Evolutionary conservation across 1,284 basidiomycete species (phyloP), one percentile per base, ranked within the genome.

Genomic region (Austroboletus niveus): DNA sequence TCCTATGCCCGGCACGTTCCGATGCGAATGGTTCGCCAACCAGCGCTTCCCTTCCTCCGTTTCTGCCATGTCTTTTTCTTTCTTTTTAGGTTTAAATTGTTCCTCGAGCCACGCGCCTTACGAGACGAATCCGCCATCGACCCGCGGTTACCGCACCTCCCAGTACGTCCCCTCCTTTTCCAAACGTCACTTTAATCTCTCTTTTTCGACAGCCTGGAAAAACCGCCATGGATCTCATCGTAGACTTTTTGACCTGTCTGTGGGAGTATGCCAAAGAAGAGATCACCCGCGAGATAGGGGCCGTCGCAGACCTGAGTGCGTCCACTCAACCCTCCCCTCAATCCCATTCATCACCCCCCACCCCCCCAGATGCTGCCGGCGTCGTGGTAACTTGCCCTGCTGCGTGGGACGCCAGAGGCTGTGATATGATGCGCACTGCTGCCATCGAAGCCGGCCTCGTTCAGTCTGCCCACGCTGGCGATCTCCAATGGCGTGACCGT

Each of bases 241-340:
- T 87, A 38, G 91, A 92, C 66, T 92, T 88, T 66, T 71, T 92
- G 45, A 79, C 79, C 42, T 87, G 84, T 61, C 72, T 93, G 42
- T 92, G 89, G 89, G 84, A 87, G 60, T 87, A 92, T 61, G 88
- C 88, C 14, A 89, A 87, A 62, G 85, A 87, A 48, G 85, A 88
- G 62, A 92, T 92, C 59, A 90, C 87, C 15, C 79, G 82, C 50
- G 87, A 92, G 58, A 89, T 92, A 61, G 89, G 89, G 42, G 82
- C 80, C 22, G 85, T 92, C 3, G 87, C 87, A 12, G 89, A 92
- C 72, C 73, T 92, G 47, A 85, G 89, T 91, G 60, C 55, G 81
- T 69, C 12, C 42, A 44, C 47, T 30, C 31, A n/a, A 14, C 47
- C 32, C 39, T 42, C 22, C 4, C 22, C 22, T 5, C 22, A 5